These are phyloP conservation scores for Boletus edulis DNA, from an alignment of 768 basidiomycete genomes.

Conservation along the genomic window DNA sequence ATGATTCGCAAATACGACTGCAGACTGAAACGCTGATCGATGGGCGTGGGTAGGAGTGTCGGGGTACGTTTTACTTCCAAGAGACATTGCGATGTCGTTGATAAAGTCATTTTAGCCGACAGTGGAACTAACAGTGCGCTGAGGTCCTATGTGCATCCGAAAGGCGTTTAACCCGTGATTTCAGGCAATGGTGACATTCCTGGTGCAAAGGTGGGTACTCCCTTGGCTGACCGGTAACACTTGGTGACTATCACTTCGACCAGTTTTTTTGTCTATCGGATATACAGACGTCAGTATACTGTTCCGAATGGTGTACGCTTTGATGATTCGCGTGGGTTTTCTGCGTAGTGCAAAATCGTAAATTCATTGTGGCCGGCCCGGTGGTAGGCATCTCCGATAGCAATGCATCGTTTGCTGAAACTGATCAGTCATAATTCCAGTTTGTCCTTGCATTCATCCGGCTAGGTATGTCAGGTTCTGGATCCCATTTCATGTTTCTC, in stretches of 20 bases:
- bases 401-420: background rate
- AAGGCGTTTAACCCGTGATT: background rate
- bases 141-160: background rate
- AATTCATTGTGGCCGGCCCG: constrained; percentile 9
- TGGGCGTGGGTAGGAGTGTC: constrained; percentile 16
- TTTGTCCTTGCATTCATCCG: constrained; percentile 15
- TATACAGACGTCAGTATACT: constrained; percentile 19
- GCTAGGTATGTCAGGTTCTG: constrained; percentile 8
- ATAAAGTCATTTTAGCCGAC: constrained; percentile 10
- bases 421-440: constrained; percentile 8
- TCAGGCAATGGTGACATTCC: constrained; percentile 26
- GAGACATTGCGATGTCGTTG: background rate
- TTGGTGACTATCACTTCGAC: background rate
- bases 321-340: background rate
- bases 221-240: accelerated
- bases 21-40: background rate
- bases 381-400: constrained; percentile 10
- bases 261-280: constrained; percentile 28
- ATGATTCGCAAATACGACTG: background rate
- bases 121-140: constrained; percentile 21
- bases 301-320: background rate
- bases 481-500: background rate
- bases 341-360: constrained; percentile 14
- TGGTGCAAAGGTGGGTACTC: constrained; percentile 18
- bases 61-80: constrained; percentile 15